Evolutionary conservation across 148 eudicot species (phyloP).

Genomic region (Polygonum maritimum): DNA sequence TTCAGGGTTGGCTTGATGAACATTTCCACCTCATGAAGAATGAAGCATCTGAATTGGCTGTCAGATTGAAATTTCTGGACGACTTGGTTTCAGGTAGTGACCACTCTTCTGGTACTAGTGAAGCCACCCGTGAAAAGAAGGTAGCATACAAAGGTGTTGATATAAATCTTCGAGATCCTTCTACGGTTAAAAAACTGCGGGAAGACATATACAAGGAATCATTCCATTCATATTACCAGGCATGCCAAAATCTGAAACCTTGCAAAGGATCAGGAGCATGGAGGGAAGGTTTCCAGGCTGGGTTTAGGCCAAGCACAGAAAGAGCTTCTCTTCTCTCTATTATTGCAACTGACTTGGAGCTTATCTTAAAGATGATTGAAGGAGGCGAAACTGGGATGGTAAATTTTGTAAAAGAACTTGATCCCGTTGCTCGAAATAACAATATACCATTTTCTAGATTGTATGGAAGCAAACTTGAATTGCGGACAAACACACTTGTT

Average conservation of each 20-base stretch:
- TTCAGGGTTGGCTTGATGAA: conserved; percentile 99
- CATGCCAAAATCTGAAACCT: conserved; percentile 63
- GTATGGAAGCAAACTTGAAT: conserved; percentile 67
- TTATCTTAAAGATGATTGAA: conserved; percentile 56
- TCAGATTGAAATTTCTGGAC: conserved; percentile 79
- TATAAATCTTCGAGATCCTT: conserved; percentile 55
- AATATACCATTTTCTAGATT: conserved; percentile 82
- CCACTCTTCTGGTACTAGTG: conserved; percentile 29
- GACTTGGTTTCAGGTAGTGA: conserved; percentile 45
- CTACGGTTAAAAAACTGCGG: conserved; percentile 45
- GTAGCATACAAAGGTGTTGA: conserved; percentile 47
- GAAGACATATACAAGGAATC: conserved; percentile 78
- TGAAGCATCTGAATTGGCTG: conserved; percentile 85
- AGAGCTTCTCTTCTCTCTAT: conserved; percentile 76
- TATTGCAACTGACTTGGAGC: conserved; percentile 63
- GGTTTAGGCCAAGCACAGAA: conserved; percentile 75
- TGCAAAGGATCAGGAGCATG: conserved; percentile 92
- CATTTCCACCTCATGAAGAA: conserved; percentile 75
- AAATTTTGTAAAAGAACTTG: conserved; percentile 77
- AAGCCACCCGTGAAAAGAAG: conserved; percentile 32
- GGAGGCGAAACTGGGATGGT: conserved; percentile 96
- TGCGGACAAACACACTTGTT: conserved; percentile 57
- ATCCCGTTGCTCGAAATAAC: conserved; percentile 72
- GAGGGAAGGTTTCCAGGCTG: conserved; percentile 75
- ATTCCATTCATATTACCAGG: conserved; percentile 64